Conservation (phyloP, 129 eudicot genomes). For the Calendula officinalis region DNA sequence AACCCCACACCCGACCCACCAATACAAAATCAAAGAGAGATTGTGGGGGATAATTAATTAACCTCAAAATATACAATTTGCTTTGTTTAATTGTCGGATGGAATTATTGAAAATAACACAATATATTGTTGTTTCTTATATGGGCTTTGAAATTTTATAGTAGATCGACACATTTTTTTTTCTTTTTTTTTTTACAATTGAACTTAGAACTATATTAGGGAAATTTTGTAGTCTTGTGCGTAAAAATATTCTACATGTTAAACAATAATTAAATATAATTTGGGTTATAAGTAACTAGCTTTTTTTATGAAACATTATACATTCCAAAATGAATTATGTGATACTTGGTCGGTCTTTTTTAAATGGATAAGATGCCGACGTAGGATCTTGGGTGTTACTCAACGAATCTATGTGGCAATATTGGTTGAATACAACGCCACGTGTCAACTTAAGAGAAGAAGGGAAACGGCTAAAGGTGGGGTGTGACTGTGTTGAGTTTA, state of each 20-base stretch:
- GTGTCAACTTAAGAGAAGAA: neutral
- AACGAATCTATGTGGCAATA: neutral
- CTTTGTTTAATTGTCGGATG: neutral
- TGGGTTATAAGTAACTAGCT: neutral
- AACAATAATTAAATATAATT: neutral
- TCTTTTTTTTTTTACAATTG: neutral
- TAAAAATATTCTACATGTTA: no score
- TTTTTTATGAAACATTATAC: neutral
- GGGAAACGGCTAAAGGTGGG: neutral
- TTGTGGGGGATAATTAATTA: neutral
- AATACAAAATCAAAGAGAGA: neutral
- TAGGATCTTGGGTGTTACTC: neutral
- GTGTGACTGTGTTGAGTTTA: no score
- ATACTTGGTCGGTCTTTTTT: neutral
- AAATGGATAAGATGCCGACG: slow-evolving; percentile 11
- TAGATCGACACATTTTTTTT: neutral
- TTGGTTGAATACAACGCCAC: neutral
- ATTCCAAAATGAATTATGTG: neutral
- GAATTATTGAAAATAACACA: neutral
- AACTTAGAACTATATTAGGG: neutral
- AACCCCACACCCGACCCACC: slow-evolving; percentile 17
- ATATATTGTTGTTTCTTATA: neutral
- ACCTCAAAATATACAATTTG: neutral
- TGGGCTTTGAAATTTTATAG: no score
- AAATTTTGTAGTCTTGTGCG: neutral